phyloP scores from a whole-genome alignment of 2,329 filamentous ascomycete genomes.

The Trichoderma semiorbis region DNA sequence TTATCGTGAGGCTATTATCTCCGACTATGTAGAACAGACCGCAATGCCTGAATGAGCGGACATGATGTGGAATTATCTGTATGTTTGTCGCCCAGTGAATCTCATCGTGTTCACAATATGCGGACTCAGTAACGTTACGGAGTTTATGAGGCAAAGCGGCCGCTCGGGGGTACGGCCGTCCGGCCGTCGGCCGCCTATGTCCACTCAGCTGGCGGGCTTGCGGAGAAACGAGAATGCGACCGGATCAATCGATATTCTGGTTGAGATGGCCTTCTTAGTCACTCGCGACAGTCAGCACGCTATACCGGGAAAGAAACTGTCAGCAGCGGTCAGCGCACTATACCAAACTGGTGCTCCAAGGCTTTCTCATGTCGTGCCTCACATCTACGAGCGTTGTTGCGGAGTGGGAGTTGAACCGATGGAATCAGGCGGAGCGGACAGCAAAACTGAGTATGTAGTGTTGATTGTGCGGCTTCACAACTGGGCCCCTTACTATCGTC shows the following conservation, averaged over 20 bases:
- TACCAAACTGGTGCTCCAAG: neutral
- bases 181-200: slow-evolving; percentile 2
- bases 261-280: neutral
- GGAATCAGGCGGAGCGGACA: slow-evolving; percentile 6
- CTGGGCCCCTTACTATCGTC: too few species aligned
- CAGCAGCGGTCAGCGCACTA: neutral
- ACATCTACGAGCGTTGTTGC: neutral
- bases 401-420: neutral
- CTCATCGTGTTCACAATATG: neutral
- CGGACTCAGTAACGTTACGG: neutral
- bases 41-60: neutral
- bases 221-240: neutral
- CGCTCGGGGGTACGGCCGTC: neutral
- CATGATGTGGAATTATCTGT: neutral
- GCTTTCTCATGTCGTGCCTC: neutral
- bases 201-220: neutral
- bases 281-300: neutral
- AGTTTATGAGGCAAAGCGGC: neutral
- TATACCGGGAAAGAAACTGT: neutral
- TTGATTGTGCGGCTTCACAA: neutral
- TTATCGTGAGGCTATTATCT: neutral
- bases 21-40: neutral
- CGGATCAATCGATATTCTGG: neutral
- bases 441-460: neutral
- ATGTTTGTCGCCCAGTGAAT: neutral